Base-by-base conservation (phyloP, 768 basidiomycete species). In the Auriscalpium microsporum region DNA sequence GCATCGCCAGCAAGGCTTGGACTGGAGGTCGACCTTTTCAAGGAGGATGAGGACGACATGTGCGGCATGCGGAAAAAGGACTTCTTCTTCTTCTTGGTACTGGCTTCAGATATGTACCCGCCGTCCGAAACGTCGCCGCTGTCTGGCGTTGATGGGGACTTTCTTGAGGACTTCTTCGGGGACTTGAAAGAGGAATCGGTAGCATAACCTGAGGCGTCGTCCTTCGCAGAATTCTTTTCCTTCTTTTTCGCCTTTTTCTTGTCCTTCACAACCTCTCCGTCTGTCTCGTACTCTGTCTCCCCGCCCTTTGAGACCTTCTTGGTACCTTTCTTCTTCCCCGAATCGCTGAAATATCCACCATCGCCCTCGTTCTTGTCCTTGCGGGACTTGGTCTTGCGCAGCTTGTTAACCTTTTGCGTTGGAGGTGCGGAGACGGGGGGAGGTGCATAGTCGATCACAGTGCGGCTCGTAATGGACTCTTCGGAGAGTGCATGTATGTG, bases 311-410 rank as follows among this genome's bases (percentile, higher is more conserved):
- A 6, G 14, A 14, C 17, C 17, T 13, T 14, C 40, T 42, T 42
- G 28, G 28, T 62, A 44, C 68, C 65, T 53, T 63, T 63, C 56
- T 71, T 70, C 19, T 54, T 59, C 55, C 58, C 71, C n/a, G 62
- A 63, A 45, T 80, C 79, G 50, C 77, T 79, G 38, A 77, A 57
- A 60, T 79, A 77, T 1, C 75, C 78, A 4, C 74, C 77, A 56
- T 81, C 79, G 57, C 76, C 78, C 47, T 81, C 79, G 60, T 80
- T 75, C 3, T 77, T 79, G 61, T 76, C 78, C 17, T 42, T 42
- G 40, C 40, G 40, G 14, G 75, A 72, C 28, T 28, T 28, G 28
- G 28, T 5, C 66, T 78, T 79, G 64, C 69, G 75, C 42, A 75
- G 61, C 56, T 76, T 79, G 33, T 57, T 58, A n/a, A 44, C 14